Evolutionary conservation across 2,329 filamentous ascomycete genomes (phyloP).

Genomic region (Penicillium sp.): DNA sequence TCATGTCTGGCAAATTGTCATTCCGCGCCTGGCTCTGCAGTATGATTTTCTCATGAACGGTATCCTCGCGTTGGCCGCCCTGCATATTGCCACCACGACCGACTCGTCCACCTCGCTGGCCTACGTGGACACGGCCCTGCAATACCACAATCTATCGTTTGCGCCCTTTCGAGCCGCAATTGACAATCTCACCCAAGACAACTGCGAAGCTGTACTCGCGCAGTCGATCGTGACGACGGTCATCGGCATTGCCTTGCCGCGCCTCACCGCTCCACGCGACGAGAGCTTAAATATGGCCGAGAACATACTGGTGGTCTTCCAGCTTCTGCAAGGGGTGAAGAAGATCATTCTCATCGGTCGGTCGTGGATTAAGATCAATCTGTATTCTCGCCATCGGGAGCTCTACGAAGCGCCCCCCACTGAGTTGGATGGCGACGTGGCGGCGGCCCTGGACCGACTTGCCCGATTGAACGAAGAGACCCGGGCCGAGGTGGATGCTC

Average conservation of each 20-base stretch:
- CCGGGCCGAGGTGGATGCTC: conserved; percentile 18
- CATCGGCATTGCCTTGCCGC: conserved; percentile 32
- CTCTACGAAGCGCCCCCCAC: conserved; percentile 40
- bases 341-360: conserved; percentile 30
- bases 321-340: conserved; percentile 31
- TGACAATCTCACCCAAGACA: conserved; percentile 29
- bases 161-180: conserved; percentile 31
- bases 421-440: conserved; percentile 21
- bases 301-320: conserved; percentile 32
- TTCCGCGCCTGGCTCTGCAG: conserved; percentile 36
- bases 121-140: conserved; percentile 33
- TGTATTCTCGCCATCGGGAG: conserved; percentile 42
- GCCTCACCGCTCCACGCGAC: conserved; percentile 25
- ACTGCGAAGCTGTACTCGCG: conserved; percentile 35
- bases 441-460: conserved; percentile 25
- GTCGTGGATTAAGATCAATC: conserved; percentile 45
- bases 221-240: conserved; percentile 35
- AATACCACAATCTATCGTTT: conserved; percentile 33
- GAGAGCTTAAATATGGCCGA: conserved; percentile 30
- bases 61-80: conserved; percentile 35
- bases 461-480: conserved; percentile 25
- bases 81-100: conserved; percentile 35
- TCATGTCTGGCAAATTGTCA: conserved; percentile 36
- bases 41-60: conserved; percentile 40
- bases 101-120: conserved; percentile 26